A percentile compares a stretch with the other conserved stretches of the same genome.
Evolutionary conservation across 805 yeast species (phyloP).

Genomic region (Spathaspora girioi): DNA sequence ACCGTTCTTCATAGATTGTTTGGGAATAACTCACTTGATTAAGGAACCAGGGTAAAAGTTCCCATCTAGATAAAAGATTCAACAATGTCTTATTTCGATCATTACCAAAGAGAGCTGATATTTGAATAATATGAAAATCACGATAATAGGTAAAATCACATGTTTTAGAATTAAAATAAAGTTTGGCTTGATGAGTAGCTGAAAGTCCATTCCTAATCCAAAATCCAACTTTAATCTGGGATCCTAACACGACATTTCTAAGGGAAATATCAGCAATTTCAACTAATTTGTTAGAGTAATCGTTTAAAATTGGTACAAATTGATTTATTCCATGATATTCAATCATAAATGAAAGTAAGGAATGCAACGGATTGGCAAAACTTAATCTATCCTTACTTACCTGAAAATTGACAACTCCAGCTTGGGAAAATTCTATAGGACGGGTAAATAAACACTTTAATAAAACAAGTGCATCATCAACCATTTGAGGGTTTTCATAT

Average conservation of each 20-base stretch:
- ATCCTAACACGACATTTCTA: slow-evolving; percentile 55
- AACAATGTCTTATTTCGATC: slow-evolving; percentile 29
- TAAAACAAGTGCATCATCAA: background rate
- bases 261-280: slow-evolving; percentile 54
- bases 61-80: slow-evolving; percentile 55
- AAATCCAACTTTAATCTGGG: slow-evolving; percentile 60
- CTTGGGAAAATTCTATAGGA: slow-evolving; percentile 17
- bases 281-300: slow-evolving; percentile 12
- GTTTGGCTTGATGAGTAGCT: slow-evolving; percentile 46
- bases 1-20: slow-evolving; percentile 48
- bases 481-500: slow-evolving; percentile 13
- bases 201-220: slow-evolving; percentile 75
- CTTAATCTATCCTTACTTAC: slow-evolving; percentile 52
- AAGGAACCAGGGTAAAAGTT: slow-evolving; percentile 46
- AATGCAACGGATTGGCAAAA: slow-evolving; percentile 57
- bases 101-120: slow-evolving; percentile 36
- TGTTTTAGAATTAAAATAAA: slow-evolving; percentile 42
- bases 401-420: slow-evolving; percentile 31
- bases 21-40: slow-evolving; percentile 27
- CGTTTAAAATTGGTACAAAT: slow-evolving; percentile 12
- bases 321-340: slow-evolving; percentile 26
- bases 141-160: slow-evolving; percentile 39
- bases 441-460: slow-evolving; percentile 26
- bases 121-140: slow-evolving; percentile 45
- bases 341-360: slow-evolving; percentile 45